Evolutionary conservation across 1,139 yeast genomes (phyloP), one percentile per base, ranked within the genome.

Genomic region (Yamadazyma friedrichii): DNA sequence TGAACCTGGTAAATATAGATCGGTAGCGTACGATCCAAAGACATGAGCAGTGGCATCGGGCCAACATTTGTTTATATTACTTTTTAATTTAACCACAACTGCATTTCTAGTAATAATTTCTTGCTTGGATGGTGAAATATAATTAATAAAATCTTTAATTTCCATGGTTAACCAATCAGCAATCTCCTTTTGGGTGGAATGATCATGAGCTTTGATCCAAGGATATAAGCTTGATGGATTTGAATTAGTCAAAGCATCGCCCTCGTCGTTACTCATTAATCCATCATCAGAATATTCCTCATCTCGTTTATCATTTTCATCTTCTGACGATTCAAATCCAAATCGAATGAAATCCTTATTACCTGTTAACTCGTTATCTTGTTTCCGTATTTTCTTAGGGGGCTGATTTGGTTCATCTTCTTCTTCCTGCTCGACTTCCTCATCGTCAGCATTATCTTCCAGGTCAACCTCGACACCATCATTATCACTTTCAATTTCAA

Each of bases 11-110:
- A 94, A 68, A 55, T 91, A 93, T 47, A 94, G 67, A 58, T 91
- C 97, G 0, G 98, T 91, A 0, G 98, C 98, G 60, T 81, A 88
- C 0, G 98, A 89, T 0, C 99, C 99, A 68, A 94, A 93, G 12
- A 91, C 96, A 52, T 84, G 86, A 9, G 86, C 78, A 43, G 84
- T 85, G 3, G 95, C 84, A 47, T 81, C 88, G 1, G 82, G 81
- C 98, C 98, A 93, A 42, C 84, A 69, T 13, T 56, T 54, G 2
- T 65, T 62, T 9, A 91, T 85, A 10, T 79, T 72, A 3, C 60
- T 55, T 45, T 84, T 80, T 31, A 94, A 65, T 35, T 78, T 72
- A 33, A 71, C 63, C 13, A 93, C 84, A 1, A 89, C 83, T 9
- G 63, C 64, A 50, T 88, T 86, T 56, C 98, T 78, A 8, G 76